Base-by-base conservation (phyloP, 108 stramenopile species). In the Cyclotella cryptica region DNA sequence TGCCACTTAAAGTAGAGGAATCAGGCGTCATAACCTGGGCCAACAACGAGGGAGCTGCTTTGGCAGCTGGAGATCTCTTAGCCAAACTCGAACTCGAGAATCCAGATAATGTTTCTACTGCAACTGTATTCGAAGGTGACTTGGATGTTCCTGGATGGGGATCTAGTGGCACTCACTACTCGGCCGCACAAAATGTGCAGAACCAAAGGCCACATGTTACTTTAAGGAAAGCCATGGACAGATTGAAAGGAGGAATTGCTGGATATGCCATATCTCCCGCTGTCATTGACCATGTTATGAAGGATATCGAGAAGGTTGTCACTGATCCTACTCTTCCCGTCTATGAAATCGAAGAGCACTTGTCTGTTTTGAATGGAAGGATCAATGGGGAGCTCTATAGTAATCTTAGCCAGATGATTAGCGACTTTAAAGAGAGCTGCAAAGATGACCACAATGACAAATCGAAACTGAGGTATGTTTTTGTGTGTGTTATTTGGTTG, bases 1-100 rank as follows among this genome's bases (percentile, higher is more conserved):
- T 99, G 98, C 97, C 97, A n/a, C 92, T 99, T 27, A 88, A 86
- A 71, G 98, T 98, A 0, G 95, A 90, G 53, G 99, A 99, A 81
- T 58, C 94, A 26, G 99, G 99, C 39, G 73, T 98, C 26, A 84
- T 92, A 18, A 77, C 96, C 43, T 96, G 94, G 96, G 75, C 86
- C 5, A 69, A 71, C 67, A 96, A 95, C 70, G 94, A 95, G 85
- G 99, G 99, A 28, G 97, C 97, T 30, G 78, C 97, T 39, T 66
- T 99, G 10, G 75, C 89, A 42, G 87, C 98, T 6, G 99, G 99
- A 30, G 97, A 97, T 74, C 74, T 98, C 26, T 75, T 99, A 53
- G 98, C 96, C 21, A 94, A 87, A 12, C 84, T 99, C 6, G 89
- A 92, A 71, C 86, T 99, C 10, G 97, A 98, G 69, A 96, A 98